Evolutionary conservation across 1,139 yeast species (phyloP).

Genomic region (Yamadazyma conglobata): DNA sequence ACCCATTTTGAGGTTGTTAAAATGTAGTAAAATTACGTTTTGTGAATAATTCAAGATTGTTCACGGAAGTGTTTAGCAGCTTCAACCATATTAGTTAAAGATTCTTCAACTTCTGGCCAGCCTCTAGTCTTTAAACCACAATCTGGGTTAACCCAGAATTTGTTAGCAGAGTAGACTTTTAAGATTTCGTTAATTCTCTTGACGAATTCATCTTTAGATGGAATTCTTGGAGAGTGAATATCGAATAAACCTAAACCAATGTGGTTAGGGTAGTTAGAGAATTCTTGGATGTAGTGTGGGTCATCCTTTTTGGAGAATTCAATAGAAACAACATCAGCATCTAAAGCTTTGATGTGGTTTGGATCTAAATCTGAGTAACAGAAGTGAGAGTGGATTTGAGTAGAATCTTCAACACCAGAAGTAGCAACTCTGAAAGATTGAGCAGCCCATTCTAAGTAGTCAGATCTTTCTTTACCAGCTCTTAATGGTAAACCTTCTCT

Average conservation of each 20-base stretch:
- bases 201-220: conserved; percentile 94
- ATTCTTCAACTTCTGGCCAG: conserved; percentile 82
- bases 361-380: conserved; percentile 99
- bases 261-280: conserved; percentile 98
- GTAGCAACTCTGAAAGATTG: conserved; percentile 99
- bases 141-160: conserved; percentile 99
- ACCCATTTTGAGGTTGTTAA: conserved; percentile 19
- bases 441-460: conserved; percentile 98
- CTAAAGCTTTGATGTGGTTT: conserved; percentile 98
- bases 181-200: conserved; percentile 90
- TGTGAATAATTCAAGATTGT: no score
- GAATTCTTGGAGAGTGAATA: conserved; percentile 99
- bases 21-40: conserved; percentile 6
- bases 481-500: conserved; percentile 99
- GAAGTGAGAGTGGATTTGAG: conserved; percentile 99
- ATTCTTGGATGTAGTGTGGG: conserved; percentile 95
- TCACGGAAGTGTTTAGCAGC: conserved; percentile 97
- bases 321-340: conserved; percentile 98
- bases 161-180: conserved; percentile 95
- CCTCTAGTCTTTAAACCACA: conserved; percentile 99
- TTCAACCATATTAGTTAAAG: conserved; percentile 96
- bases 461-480: conserved; percentile 95
- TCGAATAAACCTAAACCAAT: conserved; percentile 98
- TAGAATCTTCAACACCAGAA: conserved; percentile 90
- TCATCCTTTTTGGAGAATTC: conserved; percentile 99